Evolutionary conservation across 495 filamentous ascomycete genomes (phyloP).

Genomic region (Hypoxylon lienhwacheense): DNA sequence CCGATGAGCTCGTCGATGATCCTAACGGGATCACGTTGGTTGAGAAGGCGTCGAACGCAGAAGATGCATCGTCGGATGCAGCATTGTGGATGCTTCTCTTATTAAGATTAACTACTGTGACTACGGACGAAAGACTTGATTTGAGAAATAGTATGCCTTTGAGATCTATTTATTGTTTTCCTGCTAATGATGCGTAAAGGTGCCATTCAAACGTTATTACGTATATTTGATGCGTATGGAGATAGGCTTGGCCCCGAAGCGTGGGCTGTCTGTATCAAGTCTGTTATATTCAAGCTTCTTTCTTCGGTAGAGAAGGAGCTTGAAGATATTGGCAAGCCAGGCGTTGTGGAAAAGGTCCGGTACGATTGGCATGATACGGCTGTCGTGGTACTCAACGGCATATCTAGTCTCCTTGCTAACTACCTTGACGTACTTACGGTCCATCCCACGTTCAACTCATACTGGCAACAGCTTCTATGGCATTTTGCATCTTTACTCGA

Average conservation of each 20-base stretch:
- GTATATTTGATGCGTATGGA: conserved; percentile 90
- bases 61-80: conserved; percentile 55
- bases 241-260: conserved; percentile 75
- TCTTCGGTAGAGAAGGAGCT: conserved; percentile 56
- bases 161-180: background rate
- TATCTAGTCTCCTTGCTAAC: conserved; percentile 66
- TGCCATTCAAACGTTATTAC: conserved; percentile 83
- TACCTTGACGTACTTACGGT: conserved; percentile 64
- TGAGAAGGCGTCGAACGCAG: conserved; percentile 53
- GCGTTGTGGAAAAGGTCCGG: conserved; percentile 43
- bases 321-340: conserved; percentile 28
- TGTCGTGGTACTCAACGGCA: conserved; percentile 69
- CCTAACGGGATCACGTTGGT: conserved; percentile 53
- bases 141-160: conserved; percentile 72
- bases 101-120: conserved; percentile 73
- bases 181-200: conserved; percentile 42
- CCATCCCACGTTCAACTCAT: conserved; percentile 59
- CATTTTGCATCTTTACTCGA: conserved; percentile 64
- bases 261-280: conserved; percentile 81
- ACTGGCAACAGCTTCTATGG: conserved; percentile 69
- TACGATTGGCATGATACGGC: conserved; percentile 76
- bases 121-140: conserved; percentile 77
- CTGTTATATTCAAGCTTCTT: conserved; percentile 76
- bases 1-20: conserved; percentile 52
- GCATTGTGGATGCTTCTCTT: conserved; percentile 85